A percentile compares a stretch with the other conserved stretches of the same genome.
Evolutionary conservation across 2,329 filamentous ascomycete species (phyloP).

Genomic region (Thielaviopsis punctulata): DNA sequence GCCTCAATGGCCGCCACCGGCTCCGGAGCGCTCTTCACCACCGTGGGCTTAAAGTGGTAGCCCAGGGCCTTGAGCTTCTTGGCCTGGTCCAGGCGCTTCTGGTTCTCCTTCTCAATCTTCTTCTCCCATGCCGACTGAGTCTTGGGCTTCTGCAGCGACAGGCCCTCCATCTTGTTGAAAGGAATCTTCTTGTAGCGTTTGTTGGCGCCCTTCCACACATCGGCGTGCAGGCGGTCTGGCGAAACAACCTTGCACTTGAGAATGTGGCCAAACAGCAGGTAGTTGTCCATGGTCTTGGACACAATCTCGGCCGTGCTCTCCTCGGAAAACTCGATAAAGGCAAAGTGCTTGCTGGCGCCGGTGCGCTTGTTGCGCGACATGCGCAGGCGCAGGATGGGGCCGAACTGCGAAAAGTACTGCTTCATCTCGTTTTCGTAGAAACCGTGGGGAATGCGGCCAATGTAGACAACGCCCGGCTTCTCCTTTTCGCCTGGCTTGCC

Average conservation of each 20-base stretch:
- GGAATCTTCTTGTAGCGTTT: slow-evolving; percentile 77
- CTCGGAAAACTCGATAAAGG: slow-evolving; percentile 79
- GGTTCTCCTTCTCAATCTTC: slow-evolving; percentile 56
- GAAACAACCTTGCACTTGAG: slow-evolving; percentile 72
- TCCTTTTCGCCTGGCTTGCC: slow-evolving; percentile 25
- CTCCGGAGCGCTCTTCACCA: slow-evolving; percentile 40
- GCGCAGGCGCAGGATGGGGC: slow-evolving; percentile 58
- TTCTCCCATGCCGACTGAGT: slow-evolving; percentile 63
- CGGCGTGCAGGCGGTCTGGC: slow-evolving; percentile 57
- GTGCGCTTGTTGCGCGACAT: slow-evolving; percentile 86
- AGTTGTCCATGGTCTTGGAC: slow-evolving; percentile 92
- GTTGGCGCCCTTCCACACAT: slow-evolving; percentile 82
- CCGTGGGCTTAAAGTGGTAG: slow-evolving; percentile 65
- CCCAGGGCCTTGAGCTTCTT: slow-evolving; percentile 63
- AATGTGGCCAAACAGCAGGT: slow-evolving; percentile 86
- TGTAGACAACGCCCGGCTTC: slow-evolving; percentile 66
- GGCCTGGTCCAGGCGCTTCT: slow-evolving; percentile 48
- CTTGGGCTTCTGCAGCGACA: slow-evolving; percentile 53
- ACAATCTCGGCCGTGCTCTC: slow-evolving; percentile 72
- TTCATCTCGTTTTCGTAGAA: slow-evolving; percentile 97
- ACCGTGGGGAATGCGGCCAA: slow-evolving; percentile 77
- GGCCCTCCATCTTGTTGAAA: slow-evolving; percentile 70
- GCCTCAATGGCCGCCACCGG: slow-evolving; percentile 24
- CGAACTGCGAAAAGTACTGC: slow-evolving; percentile 87
- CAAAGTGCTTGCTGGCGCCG: slow-evolving; percentile 81